Base-by-base conservation (phyloP, 2,329 filamentous ascomycete species). In the Phialemoniopsis sp. region DNA sequence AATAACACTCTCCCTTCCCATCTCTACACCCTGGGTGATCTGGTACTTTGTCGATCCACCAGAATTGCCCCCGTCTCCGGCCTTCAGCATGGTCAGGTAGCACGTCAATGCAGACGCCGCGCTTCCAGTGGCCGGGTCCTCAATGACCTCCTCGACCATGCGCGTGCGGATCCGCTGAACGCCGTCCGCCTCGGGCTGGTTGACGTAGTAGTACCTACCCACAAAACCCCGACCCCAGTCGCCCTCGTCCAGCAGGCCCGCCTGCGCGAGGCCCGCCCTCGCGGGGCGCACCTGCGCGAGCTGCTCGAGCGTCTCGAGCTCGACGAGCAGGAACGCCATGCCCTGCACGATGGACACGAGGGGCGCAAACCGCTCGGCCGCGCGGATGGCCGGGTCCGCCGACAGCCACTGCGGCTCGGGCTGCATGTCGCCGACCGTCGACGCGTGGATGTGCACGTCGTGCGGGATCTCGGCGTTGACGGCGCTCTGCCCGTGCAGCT, bases 281-380 rank as follows among this genome's bases (percentile, higher is more conserved):
- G 49, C 38, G 34, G 36, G 48, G 21, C 59, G 48, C 4, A 68
- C 63, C 12, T 59, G 49, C 5, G 62, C 69, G 14, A 91, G 67
- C 8, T 73, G 69, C 21, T 79, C 78, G 9, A 87, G 59, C 39
- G 69, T 72, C 0, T 76, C 67, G 16, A 93, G 66, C 47, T 76
- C 64, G 13, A 85, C 66, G 26, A 87, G 72, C n/a, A 79, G 60
- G 57, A 89, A 89, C 1, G 77, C 78, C 81, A 90, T 85, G 35
- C 86, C 87, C 33, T 78, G 78, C 29, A 89, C 85, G 34, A 89
- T 77, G 46, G 76, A 81, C 40, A 80, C 70, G 14, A 78, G 52
- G 13, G 74, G 71, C 8, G 72, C 67, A 10, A 49, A 43, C 26
- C 64, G 47, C 57, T 70, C 66, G 5, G 59, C 59, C n/a, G 54